phyloP scores from a whole-genome alignment of 75 land plant species.

The Gnetum montanum region DNA sequence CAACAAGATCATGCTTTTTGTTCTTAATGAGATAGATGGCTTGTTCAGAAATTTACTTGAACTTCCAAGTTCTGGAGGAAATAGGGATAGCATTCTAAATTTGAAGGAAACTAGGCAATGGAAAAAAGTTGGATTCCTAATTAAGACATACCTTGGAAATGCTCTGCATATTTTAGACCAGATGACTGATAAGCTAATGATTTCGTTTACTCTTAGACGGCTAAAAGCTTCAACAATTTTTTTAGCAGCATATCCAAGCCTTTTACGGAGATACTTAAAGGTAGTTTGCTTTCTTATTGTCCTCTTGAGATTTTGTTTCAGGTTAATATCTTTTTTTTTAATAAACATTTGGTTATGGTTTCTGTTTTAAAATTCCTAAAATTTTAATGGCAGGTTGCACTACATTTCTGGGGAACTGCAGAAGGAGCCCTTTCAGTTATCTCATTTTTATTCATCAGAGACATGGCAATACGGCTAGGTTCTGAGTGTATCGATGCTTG shows the following conservation, averaged over 20 bases:
- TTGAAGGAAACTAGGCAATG: slow-evolving; percentile 43
- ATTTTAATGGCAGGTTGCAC: slow-evolving; percentile 63
- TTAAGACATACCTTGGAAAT: slow-evolving; percentile 82
- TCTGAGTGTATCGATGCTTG: slow-evolving; percentile 75
- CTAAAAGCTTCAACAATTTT: slow-evolving; percentile 61
- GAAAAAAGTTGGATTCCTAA: slow-evolving; percentile 52
- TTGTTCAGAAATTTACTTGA: slow-evolving; percentile 51
- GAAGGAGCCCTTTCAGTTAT: slow-evolving; percentile 71
- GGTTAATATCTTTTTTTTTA: neutral
- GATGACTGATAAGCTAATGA: slow-evolving; percentile 87
- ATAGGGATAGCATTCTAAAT: slow-evolving; percentile 36
- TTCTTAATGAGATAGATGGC: slow-evolving; percentile 65
- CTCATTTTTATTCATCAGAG: slow-evolving; percentile 71
- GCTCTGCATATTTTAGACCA: slow-evolving; percentile 70
- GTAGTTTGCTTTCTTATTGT: slow-evolving; percentile 23
- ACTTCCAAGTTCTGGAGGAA: slow-evolving; percentile 40
- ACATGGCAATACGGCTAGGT: slow-evolving; percentile 63
- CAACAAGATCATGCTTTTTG: slow-evolving; percentile 79
- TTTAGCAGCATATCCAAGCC: slow-evolving; percentile 61
- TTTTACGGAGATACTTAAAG: slow-evolving; percentile 73
- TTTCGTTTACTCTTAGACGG: slow-evolving; percentile 57
- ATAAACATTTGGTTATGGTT: no score
- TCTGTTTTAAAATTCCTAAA: no score
- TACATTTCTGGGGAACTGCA: slow-evolving; percentile 91
- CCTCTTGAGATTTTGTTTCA: slow-evolving; percentile 4